Evolutionary conservation across 2,329 filamentous ascomycete genomes (phyloP), one percentile per base, ranked within the genome.

Genomic region (Phialophora macrospora): DNA sequence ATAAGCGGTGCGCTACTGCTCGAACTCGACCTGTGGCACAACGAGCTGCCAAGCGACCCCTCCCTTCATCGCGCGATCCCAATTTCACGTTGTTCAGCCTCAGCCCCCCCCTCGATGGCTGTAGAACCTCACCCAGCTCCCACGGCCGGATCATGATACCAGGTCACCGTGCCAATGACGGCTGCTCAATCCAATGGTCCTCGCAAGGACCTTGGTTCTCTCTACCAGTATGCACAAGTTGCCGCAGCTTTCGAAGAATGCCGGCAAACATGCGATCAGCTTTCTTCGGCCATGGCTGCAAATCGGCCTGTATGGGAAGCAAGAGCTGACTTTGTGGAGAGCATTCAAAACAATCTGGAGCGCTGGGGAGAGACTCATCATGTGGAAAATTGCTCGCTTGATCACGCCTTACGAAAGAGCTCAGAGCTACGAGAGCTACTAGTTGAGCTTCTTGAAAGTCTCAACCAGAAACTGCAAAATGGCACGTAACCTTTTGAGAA

Each of bases 301-400:
- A 55, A 55, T 20, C 52, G 26, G 24, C 52, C 24, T 17, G 30
- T 55, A 55, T 55, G 52, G 52, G 52, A 55, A 11, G 52, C n/a
- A 20, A 32, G 30, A 20, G 52, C n/a, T 20, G 52, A 55, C 8
- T 55, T 55, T n/a, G 4, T 55, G 12, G 52, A 55, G 52, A 55
- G 30, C 17, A n/a, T 34, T 17, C 22, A 55, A 55, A 30, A 34
- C 24, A 55, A 30, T n/a, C 30, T 55, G 52, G n/a, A 14, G 34
- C 14, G 26, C 34, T 41, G 34, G 34, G 34, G 34, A 41, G 34
- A 41, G 6, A 14, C 5, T 14, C 55, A 57, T 30, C 55, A 57
- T 1, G 55, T 20, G 2, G 30, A 20, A 20, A 44, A 57, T 57
- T 30, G 55, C 17, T 57, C 20, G 30, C 55, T 57, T 9, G 55